Base-by-base conservation (phyloP, 2,329 filamentous ascomycete species). In the Talaromyces albobiverticillius region DNA sequence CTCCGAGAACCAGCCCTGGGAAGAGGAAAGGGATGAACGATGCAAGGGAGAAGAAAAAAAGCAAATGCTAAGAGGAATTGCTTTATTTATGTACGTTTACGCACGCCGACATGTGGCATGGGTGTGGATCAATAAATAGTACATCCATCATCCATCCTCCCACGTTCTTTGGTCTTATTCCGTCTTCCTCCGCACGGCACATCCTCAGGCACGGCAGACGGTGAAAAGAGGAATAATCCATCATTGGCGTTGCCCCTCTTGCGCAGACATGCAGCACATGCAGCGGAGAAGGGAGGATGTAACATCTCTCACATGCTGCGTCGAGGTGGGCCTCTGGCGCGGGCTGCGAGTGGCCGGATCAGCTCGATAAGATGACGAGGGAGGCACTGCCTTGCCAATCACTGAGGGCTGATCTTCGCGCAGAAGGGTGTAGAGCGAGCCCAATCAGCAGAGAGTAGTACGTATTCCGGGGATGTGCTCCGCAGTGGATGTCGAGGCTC, bases 1-100 rank as follows among this genome's bases (percentile, higher is more conserved):
- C 47, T 50, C 36, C n/a, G 36, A 42, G 47, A 50, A 42, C 36
- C 47, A 50, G 47, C 36, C 46, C 36, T 31, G 25, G 36, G 47
- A 41, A 32, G 36, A 49, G 34, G 14, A 32, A 22, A n/a, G 18
- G 18, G 23, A 13, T 18, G 4, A 7, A 31, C 10, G 26, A 41
- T 14, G 23, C 20, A n/a, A 29, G 11, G 47, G 40, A 34, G 46
- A 26, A n/a, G 22, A 18, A n/a, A 20, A 26, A 42, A 47, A 22
- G 16, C 10, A 42, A 50, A 50, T 42, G 47, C 38, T n/a, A n/a
- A 25, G 47, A 50, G 47, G 47, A 10, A 48, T 29, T 29, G 5
- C 26, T 29, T 29, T 29, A 29, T 29, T 6, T 29, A 29, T 29
- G 26, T 29, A 29, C 26, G n/a, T n/a, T n/a, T n/a, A n/a, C n/a